Evolutionary conservation across 495 filamentous ascomycete species (phyloP).

Genomic region (Neurospora tetrasperma): DNA sequence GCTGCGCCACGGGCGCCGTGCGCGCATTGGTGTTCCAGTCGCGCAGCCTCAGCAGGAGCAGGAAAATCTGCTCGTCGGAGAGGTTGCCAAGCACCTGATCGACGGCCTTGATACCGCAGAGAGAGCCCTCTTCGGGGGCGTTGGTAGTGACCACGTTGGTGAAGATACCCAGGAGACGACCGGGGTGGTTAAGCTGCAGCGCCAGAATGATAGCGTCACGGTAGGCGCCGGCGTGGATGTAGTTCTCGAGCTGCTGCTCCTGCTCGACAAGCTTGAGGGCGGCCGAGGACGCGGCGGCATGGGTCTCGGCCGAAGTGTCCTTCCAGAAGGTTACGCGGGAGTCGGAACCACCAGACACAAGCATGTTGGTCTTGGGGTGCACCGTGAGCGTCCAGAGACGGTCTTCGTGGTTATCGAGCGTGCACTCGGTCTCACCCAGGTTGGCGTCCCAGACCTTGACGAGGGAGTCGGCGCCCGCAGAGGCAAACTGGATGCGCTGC

Average conservation of each 20-base stretch:
- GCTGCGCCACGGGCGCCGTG: conserved; percentile 76
- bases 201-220: conserved; percentile 87
- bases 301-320: conserved; percentile 78
- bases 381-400: conserved; percentile 78
- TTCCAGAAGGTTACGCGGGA: conserved; percentile 89
- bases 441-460: conserved; percentile 90
- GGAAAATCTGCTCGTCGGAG: conserved; percentile 70
- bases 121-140: conserved; percentile 47
- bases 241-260: conserved; percentile 86
- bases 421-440: conserved; percentile 69
- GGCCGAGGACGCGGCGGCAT: conserved; percentile 54
- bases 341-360: conserved; percentile 85
- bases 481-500: conserved; percentile 58
- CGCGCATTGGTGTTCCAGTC: conserved; percentile 97
- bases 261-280: conserved; percentile 76
- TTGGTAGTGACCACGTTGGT: conserved; percentile 60
- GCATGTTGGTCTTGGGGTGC: conserved; percentile 54
- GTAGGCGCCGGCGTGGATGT: conserved; percentile 74
- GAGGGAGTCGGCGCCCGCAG: conserved; percentile 87
- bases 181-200: conserved; percentile 86
- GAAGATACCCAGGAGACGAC: conserved; percentile 72
- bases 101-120: conserved; percentile 67
- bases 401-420: conserved; percentile 92
- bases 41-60: conserved; percentile 64
- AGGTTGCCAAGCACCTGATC: conserved; percentile 76